phyloP scores from a whole-genome alignment of 176 grass and related monocot genomes.

The Bothriochloa decipiens region DNA sequence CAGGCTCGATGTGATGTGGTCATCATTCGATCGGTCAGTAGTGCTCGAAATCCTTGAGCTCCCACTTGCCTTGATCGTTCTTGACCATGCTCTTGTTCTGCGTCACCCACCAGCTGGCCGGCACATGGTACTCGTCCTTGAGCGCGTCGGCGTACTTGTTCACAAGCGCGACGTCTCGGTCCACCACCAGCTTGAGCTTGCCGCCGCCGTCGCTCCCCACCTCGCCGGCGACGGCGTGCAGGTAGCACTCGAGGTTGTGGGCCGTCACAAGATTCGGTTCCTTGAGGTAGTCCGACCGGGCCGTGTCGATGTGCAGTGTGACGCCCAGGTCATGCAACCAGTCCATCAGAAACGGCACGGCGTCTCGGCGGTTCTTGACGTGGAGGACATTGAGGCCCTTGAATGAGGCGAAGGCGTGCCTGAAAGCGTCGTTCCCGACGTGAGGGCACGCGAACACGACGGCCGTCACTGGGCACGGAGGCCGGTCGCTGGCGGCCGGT shows the following conservation, averaged over 20 bases:
- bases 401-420: neutral
- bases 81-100: conserved; percentile 53
- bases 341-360: neutral
- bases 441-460: neutral
- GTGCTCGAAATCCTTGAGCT: conserved; percentile 34
- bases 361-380: neutral
- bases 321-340: neutral
- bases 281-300: conserved; percentile 52
- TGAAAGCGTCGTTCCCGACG: neutral
- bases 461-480: neutral
- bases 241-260: conserved; percentile 65
- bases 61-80: conserved; percentile 47
- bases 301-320: conserved; percentile 29
- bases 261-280: conserved; percentile 12
- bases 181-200: conserved; percentile 50
- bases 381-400: neutral
- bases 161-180: conserved; percentile 58
- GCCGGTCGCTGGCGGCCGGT: no score
- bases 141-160: conserved; percentile 54
- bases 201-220: conserved; percentile 17
- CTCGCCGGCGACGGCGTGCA: conserved; percentile 56
- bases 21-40: no score
- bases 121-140: conserved; percentile 62
- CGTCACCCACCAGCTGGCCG: conserved; percentile 35
- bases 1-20: no score